Base-by-base conservation (phyloP, 2,329 filamentous ascomycete species). In the Blastomyces silverae region DNA sequence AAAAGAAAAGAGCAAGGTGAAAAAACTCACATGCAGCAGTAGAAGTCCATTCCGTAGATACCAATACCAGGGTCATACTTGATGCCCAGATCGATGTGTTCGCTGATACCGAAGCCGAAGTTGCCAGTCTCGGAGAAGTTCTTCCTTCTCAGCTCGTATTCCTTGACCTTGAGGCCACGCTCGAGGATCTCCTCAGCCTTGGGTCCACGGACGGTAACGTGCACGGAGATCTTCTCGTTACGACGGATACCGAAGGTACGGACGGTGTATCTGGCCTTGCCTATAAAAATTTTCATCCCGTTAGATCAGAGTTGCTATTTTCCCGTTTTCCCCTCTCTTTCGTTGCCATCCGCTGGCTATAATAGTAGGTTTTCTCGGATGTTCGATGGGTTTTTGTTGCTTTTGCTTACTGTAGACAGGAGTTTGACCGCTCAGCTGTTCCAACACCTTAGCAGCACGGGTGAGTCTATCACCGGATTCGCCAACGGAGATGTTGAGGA, bases 41-140 rank as follows among this genome's bases (percentile, higher is more conserved):
- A 99, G 85, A 99, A 99, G 85, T 99, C 94, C 94, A 99, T 99
- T 81, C 94, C 92, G 87, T 96, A 97, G 82, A 97, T 97, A 88
- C 92, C 92, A 75, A 97, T 97, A 71, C 87, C 89, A 71, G 92
- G 92, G 85, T 97, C 92, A 86, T 97, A 97, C 89, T 99, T 99
- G 91, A 99, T 99, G 79, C 94, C 94, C 77, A 99, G 87, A 87
- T 99, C 94, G 83, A 99, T 99, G 90, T 99, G 94, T 86, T 99
- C 94, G 85, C 87, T 92, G 86, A 99, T 99, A 86, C 94, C 94
- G 87, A 99, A 99, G 75, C 94, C 94, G 81, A 99, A 99, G 90
- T 97, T 96, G 81, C 94, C 94, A 73, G 93, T 97, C 88, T 96
- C 91, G 79, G 89, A 93, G 90, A 99, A 99, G 91, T 99, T 99